These are phyloP conservation scores for Coelastrella sp. DNA, from an alignment of 139 green algal genomes.

Conservation along the genomic window DNA sequence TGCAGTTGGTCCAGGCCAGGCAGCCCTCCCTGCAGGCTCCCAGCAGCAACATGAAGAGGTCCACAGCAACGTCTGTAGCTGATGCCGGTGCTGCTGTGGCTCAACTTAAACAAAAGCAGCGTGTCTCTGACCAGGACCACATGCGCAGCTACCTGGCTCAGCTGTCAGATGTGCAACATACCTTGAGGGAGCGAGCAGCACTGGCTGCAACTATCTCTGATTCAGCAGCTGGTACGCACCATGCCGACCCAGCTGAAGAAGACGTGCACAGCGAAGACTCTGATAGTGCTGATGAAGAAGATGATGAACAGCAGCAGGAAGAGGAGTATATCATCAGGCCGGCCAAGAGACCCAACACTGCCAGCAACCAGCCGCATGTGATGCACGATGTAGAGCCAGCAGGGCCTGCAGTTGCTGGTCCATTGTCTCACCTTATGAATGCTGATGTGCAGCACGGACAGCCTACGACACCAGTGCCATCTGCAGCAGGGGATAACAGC, in stretches of 20 bases:
- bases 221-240: background rate
- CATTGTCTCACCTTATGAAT: too few species aligned
- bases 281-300: background rate
- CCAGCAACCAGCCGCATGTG: background rate
- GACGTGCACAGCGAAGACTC: background rate
- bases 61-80: background rate
- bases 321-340: background rate
- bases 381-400: too few species aligned
- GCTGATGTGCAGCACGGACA: too few species aligned
- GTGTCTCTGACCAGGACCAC: background rate
- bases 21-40: background rate
- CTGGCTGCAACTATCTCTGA: background rate
- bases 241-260: background rate
- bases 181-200: background rate
- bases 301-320: background rate
- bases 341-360: background rate
- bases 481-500: background rate
- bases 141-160: slow-evolving; percentile 5
- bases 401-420: background rate
- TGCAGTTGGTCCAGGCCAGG: background rate
- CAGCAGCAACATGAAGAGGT: background rate
- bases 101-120: background rate
- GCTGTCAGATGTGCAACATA: slow-evolving; percentile 13
- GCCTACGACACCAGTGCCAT: background rate
- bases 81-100: background rate